Conservation (phyloP, 352 stramenopile species). For the Phytopythium cucurbitacearum region DNA sequence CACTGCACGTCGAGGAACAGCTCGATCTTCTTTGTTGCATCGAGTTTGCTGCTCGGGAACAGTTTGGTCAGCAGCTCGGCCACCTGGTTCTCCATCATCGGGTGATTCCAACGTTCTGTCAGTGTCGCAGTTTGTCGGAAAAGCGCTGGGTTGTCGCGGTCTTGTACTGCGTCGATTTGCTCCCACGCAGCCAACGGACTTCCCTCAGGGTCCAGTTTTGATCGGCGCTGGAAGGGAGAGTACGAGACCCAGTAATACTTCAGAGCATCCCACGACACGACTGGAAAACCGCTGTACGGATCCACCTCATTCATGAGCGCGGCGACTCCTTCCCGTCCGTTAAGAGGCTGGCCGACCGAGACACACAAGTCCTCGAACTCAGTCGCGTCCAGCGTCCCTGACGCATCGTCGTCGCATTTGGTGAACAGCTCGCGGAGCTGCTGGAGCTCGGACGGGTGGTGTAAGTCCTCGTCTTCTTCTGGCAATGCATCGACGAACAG, state of each 20-base stretch:
- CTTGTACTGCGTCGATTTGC: slow-evolving; percentile 29
- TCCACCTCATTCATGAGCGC: slow-evolving; percentile 43
- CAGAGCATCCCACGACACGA: slow-evolving; percentile 47
- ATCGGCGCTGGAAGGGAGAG: slow-evolving; percentile 49
- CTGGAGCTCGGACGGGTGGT: slow-evolving; percentile 12
- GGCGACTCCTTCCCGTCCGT: slow-evolving; percentile 17
- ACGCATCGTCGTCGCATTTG: slow-evolving; percentile 58
- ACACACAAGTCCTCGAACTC: slow-evolving; percentile 69
- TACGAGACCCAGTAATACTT: slow-evolving; percentile 44
- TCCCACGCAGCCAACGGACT: slow-evolving; percentile 32
- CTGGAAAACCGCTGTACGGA: slow-evolving; percentile 13
- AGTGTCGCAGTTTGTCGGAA: slow-evolving; percentile 37
- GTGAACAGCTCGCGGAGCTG: slow-evolving; percentile 46
- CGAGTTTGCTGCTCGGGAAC: slow-evolving; percentile 52
- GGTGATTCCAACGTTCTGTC: slow-evolving; percentile 47
- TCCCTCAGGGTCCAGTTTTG: slow-evolving; percentile 13
- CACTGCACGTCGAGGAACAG: slow-evolving; percentile 50
- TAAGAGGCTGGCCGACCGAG: slow-evolving; percentile 30
- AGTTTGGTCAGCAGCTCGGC: slow-evolving; percentile 33
- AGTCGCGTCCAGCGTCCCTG: slow-evolving; percentile 30
- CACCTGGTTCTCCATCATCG: slow-evolving; percentile 37
- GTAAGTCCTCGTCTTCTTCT: neutral
- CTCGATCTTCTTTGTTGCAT: slow-evolving; percentile 42
- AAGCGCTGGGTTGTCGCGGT: slow-evolving; percentile 9
- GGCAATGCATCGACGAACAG: slow-evolving; percentile 10